These are phyloP conservation scores for Meyerozyma smithsonii DNA, from an alignment of 1,139 yeast genomes.

Conservation along the genomic window DNA sequence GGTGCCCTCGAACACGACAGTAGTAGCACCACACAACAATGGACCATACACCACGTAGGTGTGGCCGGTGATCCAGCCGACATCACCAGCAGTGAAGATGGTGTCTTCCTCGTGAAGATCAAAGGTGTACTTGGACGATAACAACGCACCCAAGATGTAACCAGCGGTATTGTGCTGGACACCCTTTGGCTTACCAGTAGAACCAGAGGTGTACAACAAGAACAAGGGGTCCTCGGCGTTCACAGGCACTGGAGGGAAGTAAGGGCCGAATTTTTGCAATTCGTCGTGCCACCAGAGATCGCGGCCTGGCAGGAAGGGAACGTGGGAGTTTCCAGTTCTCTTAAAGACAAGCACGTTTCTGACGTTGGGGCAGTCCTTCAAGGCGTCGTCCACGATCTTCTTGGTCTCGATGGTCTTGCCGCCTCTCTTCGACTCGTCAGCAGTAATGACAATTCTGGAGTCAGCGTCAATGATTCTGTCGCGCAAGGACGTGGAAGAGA, in stretches of 20 bases:
- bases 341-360: slow-evolving; percentile 64
- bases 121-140: slow-evolving; percentile 70
- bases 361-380: slow-evolving; percentile 65
- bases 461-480: slow-evolving; percentile 79
- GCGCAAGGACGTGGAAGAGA: slow-evolving; percentile 66
- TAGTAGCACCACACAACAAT: slow-evolving; percentile 69
- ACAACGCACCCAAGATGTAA: slow-evolving; percentile 63
- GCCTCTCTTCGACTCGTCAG: slow-evolving; percentile 80
- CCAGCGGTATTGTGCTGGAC: slow-evolving; percentile 77
- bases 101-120: slow-evolving; percentile 71
- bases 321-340: slow-evolving; percentile 66
- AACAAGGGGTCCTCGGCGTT: slow-evolving; percentile 59
- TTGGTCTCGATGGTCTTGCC: slow-evolving; percentile 81
- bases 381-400: slow-evolving; percentile 78
- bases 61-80: slow-evolving; percentile 90
- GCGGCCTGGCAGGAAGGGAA: slow-evolving; percentile 57
- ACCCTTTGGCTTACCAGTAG: slow-evolving; percentile 69
- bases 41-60: slow-evolving; percentile 83
- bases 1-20: slow-evolving; percentile 82
- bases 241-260: slow-evolving; percentile 58
- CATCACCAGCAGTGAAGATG: slow-evolving; percentile 81
- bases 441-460: slow-evolving; percentile 67
- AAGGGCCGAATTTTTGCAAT: slow-evolving; percentile 59
- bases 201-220: slow-evolving; percentile 63
- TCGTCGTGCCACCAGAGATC: slow-evolving; percentile 86